A percentile compares a stretch with the other conserved stretches of the same genome.
phyloP scores from a whole-genome alignment of 2,329 filamentous ascomycete species.

The Sporothrix humicola region DNA sequence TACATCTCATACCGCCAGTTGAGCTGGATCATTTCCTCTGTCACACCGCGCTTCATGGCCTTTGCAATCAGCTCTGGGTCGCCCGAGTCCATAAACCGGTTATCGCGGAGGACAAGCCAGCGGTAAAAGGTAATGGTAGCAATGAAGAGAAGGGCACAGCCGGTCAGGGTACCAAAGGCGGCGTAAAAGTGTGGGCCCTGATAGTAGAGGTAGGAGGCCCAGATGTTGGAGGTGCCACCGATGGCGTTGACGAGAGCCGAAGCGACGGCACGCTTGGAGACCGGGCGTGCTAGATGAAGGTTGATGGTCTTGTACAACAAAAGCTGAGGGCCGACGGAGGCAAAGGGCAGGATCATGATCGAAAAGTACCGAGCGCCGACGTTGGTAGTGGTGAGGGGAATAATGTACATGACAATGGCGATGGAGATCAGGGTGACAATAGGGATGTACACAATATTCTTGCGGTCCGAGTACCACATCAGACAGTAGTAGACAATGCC shows the following conservation, averaged over 20 bases:
- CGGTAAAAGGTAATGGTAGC: constrained; percentile 39
- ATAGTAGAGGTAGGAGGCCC: constrained; percentile 47
- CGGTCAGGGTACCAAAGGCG: constrained; percentile 40
- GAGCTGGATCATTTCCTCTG: constrained; percentile 40
- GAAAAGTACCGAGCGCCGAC: constrained; percentile 50
- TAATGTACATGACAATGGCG: constrained; percentile 47
- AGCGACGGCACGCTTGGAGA: constrained; percentile 51
- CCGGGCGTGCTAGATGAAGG: constrained; percentile 46
- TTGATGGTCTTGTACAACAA: constrained; percentile 49
- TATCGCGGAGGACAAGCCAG: constrained; percentile 37
- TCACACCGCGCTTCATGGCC: constrained; percentile 41
- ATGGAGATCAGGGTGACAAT: constrained; percentile 47
- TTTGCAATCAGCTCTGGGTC: constrained; percentile 37
- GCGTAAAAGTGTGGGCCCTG: constrained; percentile 38
- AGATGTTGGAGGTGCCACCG: constrained; percentile 46
- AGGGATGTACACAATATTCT: constrained; percentile 46
- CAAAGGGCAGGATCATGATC: constrained; percentile 51
- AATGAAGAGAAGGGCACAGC: constrained; percentile 38
- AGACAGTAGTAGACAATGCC: constrained; percentile 45
- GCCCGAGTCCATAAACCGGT: constrained; percentile 38
- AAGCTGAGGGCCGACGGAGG: constrained; percentile 49
- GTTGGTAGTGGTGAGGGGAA: constrained; percentile 47
- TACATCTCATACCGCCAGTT: constrained; percentile 42
- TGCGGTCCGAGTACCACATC: constrained; percentile 44
- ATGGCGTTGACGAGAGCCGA: constrained; percentile 50